Percentiles rank a stretch among this genome's conserved stretches.
Evolutionary conservation across 75 land plant genomes (phyloP).

Genomic region (Sequoia sempervirens): DNA sequence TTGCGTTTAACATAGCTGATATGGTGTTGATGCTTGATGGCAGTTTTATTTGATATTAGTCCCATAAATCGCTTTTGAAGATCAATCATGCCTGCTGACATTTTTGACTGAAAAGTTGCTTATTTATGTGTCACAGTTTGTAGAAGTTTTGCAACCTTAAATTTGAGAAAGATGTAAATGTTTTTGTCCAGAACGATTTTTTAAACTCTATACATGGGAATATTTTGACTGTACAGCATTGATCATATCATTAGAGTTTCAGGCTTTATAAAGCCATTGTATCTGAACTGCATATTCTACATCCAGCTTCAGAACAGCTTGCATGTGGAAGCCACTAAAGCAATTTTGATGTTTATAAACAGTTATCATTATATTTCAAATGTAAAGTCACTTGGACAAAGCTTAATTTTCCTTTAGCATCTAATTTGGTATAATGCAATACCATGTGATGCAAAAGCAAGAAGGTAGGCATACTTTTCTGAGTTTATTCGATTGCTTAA

Average conservation of each 20-base stretch:
- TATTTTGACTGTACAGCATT: not conserved
- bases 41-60: not conserved
- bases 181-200: not conserved
- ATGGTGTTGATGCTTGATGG: not conserved
- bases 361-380: not conserved
- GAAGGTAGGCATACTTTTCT: not conserved
- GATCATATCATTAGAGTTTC: not conserved
- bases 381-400: not conserved
- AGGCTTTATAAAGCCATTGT: slow-evolving; percentile 4
- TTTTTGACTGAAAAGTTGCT: not conserved
- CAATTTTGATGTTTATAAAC: not conserved
- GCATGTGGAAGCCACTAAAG: not conserved
- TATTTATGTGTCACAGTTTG: not conserved
- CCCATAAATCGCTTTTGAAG: not conserved
- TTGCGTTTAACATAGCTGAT: slow-evolving; percentile 44
- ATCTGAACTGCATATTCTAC: not conserved
- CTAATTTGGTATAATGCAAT: not conserved
- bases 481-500: not conserved
- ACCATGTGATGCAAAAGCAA: not conserved
- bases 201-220: not conserved
- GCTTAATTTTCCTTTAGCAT: not conserved
- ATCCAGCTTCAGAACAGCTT: not conserved
- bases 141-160: not conserved
- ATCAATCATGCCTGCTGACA: not conserved
- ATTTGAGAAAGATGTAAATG: not conserved